Conservation (phyloP, 2,329 filamentous ascomycete genomes). For the Aspergillus thermomutatus region DNA sequence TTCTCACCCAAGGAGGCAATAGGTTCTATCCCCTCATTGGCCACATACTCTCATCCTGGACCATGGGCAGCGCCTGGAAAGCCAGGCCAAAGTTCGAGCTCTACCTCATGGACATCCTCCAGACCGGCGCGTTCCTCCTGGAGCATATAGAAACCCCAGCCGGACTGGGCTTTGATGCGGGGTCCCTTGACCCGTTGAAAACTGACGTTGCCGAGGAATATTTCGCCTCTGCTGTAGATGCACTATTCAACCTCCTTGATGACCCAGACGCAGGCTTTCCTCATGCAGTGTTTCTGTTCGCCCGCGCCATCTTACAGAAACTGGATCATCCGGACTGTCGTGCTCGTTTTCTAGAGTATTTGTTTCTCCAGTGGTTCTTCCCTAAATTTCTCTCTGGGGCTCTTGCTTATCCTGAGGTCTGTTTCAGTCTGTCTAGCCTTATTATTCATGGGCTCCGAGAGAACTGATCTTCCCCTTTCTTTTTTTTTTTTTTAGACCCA, state of each 20-base stretch:
- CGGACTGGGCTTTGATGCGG: constrained; percentile 67
- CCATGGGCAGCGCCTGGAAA: constrained; percentile 82
- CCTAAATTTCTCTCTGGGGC: constrained; percentile 79
- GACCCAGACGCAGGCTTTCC: constrained; percentile 86
- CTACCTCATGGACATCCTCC: constrained; percentile 90
- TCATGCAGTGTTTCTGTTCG: constrained; percentile 76
- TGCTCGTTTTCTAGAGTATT: constrained; percentile 73
- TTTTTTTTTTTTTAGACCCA: constrained; percentile 44
- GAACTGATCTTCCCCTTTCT: constrained; percentile 26
- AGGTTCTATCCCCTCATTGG: constrained; percentile 78
- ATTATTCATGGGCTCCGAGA: neutral
- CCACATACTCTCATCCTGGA: constrained; percentile 83
- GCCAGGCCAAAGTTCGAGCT: constrained; percentile 86
- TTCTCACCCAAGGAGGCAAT: constrained; percentile 73
- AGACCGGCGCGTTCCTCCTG: constrained; percentile 86
- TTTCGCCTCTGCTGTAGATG: constrained; percentile 75
- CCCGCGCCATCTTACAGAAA: constrained; percentile 76
- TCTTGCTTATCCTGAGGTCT: constrained; percentile 83
- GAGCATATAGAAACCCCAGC: constrained; percentile 78
- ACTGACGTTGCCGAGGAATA: constrained; percentile 83
- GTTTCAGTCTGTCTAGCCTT: constrained; percentile 1
- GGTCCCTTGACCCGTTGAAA: constrained; percentile 66
- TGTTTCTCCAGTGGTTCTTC: constrained; percentile 91
- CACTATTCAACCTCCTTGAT: constrained; percentile 81
- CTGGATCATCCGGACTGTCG: constrained; percentile 67